phyloP scores from a whole-genome alignment of 75 land plant genomes.

The Cupressus sempervirens region DNA sequence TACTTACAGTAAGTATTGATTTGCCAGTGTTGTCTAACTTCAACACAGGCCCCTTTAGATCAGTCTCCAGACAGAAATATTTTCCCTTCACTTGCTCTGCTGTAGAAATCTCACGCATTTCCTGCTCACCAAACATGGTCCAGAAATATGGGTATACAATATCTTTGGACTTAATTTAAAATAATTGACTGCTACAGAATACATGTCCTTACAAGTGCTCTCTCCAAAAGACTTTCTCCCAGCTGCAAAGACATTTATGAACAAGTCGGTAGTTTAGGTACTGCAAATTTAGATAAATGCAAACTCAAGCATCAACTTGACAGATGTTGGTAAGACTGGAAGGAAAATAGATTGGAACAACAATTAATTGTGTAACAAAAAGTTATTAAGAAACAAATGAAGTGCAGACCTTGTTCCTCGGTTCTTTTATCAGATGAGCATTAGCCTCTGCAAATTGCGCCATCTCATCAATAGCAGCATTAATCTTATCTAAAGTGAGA shows the following conservation, averaged over 20 bases:
- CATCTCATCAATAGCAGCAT: conserved; percentile 86
- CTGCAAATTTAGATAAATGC: not conserved
- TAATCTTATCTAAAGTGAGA: conserved; percentile 85
- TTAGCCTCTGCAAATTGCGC: conserved; percentile 84
- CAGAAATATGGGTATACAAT: conserved; percentile 1
- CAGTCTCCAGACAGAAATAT: conserved; percentile 85
- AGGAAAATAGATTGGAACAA: not conserved
- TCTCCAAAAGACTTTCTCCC: conserved; percentile 62
- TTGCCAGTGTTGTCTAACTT: conserved; percentile 95
- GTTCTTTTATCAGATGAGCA: conserved; percentile 63
- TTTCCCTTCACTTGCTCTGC: conserved; percentile 76
- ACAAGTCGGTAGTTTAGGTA: not conserved
- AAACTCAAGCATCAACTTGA: conserved; percentile 1
- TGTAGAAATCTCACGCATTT: conserved; percentile 78
- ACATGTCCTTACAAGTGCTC: conserved; percentile 61
- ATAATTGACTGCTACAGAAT: not conserved
- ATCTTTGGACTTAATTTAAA: not conserved
- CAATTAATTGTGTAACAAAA: not conserved
- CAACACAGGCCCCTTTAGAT: conserved; percentile 75
- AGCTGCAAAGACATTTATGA: conserved; percentile 43
- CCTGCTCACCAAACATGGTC: conserved; percentile 43
- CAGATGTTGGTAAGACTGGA: not conserved
- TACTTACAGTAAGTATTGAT: conserved; percentile 84
- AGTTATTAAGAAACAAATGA: not conserved
- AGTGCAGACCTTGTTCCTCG: conserved; percentile 70